Evolutionary conservation across 371 early-diverging fungal genomes (phyloP).

Genomic region (Apophysomyces ossiformis): DNA sequence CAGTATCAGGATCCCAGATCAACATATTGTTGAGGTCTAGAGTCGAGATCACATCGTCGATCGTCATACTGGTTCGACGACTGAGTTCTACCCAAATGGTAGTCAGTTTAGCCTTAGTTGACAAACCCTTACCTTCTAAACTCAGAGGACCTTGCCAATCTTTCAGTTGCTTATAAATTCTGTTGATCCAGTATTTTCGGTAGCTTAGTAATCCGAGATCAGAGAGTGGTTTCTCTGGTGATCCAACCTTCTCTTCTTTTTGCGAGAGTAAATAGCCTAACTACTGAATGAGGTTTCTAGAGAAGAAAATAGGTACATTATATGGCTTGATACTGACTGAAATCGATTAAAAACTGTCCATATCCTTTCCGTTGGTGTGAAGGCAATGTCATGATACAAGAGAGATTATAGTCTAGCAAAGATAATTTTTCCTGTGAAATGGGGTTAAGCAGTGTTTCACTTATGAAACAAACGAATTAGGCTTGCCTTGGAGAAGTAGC

Average conservation of each 20-base stretch:
- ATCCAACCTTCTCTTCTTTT: slow-evolving; percentile 87
- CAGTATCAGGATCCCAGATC: slow-evolving; percentile 8
- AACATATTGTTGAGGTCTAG: slow-evolving; percentile 64
- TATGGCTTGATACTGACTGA: slow-evolving; percentile 61
- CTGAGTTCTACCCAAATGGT: slow-evolving; percentile 52
- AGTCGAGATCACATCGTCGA: slow-evolving; percentile 77
- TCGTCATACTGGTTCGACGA: slow-evolving; percentile 64
- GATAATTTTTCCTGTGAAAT: slow-evolving; percentile 89
- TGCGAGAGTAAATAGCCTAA: slow-evolving; percentile 86
- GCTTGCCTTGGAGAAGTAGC: slow-evolving; percentile 97
- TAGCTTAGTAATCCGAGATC: slow-evolving; percentile 97
- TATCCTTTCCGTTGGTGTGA: slow-evolving; percentile 97
- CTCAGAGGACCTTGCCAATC: slow-evolving; percentile 41
- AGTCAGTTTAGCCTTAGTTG: neutral
- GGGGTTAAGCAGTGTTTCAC: neutral
- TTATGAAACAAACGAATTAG: neutral
- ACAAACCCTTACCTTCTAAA: slow-evolving; percentile 41
- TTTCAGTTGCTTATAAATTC: slow-evolving; percentile 39
- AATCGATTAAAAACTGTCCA: slow-evolving; percentile 96
- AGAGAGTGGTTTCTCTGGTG: slow-evolving; percentile 99
- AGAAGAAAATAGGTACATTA: too few species aligned
- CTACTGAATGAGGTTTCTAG: neutral
- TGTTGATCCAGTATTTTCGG: slow-evolving; percentile 82
- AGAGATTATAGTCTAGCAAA: slow-evolving; percentile 92
- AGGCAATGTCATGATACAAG: slow-evolving; percentile 98